These are phyloP conservation scores for Musa balbisiana DNA, from an alignment of 202 grass and related monocot species.

Conservation along the genomic window DNA sequence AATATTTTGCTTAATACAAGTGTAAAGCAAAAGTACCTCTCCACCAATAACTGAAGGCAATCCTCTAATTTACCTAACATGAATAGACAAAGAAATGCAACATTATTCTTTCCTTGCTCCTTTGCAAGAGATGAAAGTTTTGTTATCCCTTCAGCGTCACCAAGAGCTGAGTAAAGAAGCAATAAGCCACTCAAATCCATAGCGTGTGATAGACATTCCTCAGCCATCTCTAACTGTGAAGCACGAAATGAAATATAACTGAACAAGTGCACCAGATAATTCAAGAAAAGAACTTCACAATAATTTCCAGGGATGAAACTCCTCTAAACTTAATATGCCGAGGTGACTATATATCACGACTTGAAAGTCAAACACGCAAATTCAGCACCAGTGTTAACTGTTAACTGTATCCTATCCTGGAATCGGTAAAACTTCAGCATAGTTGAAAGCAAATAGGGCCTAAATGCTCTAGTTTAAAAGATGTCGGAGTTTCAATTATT, in stretches of 20 bases:
- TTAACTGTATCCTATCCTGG: not conserved
- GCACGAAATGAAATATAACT: conserved; percentile 25
- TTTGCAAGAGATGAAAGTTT: conserved; percentile 76
- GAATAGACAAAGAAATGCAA: conserved; percentile 89
- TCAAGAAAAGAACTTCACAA: not conserved
- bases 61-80: conserved; percentile 91
- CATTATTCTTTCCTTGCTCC: conserved; percentile 90
- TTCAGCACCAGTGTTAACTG: not conserved
- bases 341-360: not conserved
- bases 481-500: not conserved
- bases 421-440: not conserved
- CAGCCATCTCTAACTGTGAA: conserved; percentile 72
- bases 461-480: not conserved
- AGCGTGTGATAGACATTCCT: conserved; percentile 81
- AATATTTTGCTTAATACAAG: conserved; percentile 1
- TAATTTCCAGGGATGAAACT: not conserved
- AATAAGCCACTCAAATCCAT: conserved; percentile 91
- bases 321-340: not conserved
- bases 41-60: conserved; percentile 84
- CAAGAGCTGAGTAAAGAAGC: conserved; percentile 83
- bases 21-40: conserved; percentile 48
- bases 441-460: not conserved
- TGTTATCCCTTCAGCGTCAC: conserved; percentile 74
- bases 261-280: not conserved
- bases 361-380: not conserved